phyloP scores from a whole-genome alignment of 2,329 filamentous ascomycete species.

The Botrytis tulipae region DNA sequence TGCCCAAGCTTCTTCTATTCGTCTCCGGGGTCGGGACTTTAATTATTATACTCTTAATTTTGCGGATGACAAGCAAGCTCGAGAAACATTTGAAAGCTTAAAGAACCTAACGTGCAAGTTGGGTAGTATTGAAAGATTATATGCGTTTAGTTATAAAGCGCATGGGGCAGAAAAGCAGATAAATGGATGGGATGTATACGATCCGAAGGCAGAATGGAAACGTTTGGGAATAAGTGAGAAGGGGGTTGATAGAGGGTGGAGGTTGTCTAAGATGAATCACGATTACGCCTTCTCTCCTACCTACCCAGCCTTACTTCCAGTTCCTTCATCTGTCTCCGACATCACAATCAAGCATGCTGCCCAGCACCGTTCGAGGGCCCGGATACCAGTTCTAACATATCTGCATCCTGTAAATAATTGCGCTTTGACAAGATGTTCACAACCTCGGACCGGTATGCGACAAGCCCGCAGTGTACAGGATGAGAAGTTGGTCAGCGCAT shows the following conservation, averaged over 20 bases:
- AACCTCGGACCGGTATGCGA: constrained; percentile 82
- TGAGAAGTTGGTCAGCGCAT: constrained; percentile 87
- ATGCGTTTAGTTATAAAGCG: constrained; percentile 84
- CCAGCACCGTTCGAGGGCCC: constrained; percentile 80
- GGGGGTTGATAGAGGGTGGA: constrained; percentile 64
- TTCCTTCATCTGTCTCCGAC: constrained; percentile 90
- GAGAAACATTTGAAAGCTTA: constrained; percentile 86
- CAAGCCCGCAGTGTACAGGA: constrained; percentile 92
- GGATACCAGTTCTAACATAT: constrained; percentile 88
- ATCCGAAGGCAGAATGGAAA: constrained; percentile 79
- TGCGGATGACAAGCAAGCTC: constrained; percentile 66
- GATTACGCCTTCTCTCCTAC: constrained; percentile 92
- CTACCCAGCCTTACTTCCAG: constrained; percentile 80
- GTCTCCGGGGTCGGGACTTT: constrained; percentile 89
- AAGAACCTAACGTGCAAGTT: constrained; percentile 77
- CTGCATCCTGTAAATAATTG: constrained; percentile 97
- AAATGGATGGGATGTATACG: constrained; percentile 82
- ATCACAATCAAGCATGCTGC: constrained; percentile 93
- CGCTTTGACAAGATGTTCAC: constrained; percentile 91
- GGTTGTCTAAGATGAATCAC: constrained; percentile 83
- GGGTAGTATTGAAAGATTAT: constrained; percentile 80
- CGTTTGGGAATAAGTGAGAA: constrained; percentile 85
- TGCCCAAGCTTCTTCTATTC: constrained; percentile 74
- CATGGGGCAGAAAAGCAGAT: constrained; percentile 69
- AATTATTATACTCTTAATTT: constrained; percentile 93